phyloP scores from a whole-genome alignment of 1,284 basidiomycete species.

The Austropuccinia psidii region DNA sequence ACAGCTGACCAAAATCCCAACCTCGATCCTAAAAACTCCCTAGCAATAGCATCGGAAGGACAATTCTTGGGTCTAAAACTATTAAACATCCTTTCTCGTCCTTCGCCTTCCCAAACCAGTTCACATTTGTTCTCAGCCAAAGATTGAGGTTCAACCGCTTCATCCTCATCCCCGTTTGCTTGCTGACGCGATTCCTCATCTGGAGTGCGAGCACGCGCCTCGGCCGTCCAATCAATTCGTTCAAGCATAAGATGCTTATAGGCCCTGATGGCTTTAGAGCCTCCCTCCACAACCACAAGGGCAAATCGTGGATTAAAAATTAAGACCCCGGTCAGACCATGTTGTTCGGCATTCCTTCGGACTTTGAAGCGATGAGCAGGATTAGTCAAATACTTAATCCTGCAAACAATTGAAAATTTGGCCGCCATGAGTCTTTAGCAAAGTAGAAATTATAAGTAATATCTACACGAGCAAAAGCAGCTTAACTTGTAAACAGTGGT shows the following conservation, averaged over 20 bases:
- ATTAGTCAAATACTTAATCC: constrained; percentile 80
- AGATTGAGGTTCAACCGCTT: constrained; percentile 52
- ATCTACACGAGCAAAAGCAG: constrained; percentile 40
- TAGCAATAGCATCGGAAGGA: constrained; percentile 63
- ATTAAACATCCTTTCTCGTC: constrained; percentile 72
- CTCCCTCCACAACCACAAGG: constrained; percentile 89
- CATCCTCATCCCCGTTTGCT: constrained; percentile 52
- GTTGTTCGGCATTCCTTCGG: constrained; percentile 86
- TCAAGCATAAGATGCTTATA: constrained; percentile 81
- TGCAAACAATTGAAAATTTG: constrained; percentile 45
- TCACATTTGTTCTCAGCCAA: constrained; percentile 80
- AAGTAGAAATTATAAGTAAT: background rate
- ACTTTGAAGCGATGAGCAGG: constrained; percentile 94
- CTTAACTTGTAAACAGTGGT: constrained; percentile 81
- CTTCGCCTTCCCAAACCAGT: constrained; percentile 83
- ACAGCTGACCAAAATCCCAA: constrained; percentile 28
- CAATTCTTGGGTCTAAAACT: constrained; percentile 74
- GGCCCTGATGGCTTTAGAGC: constrained; percentile 70
- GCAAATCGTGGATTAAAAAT: constrained; percentile 83
- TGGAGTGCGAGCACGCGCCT: constrained; percentile 68
- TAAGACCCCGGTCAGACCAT: constrained; percentile 74
- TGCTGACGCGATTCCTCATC: constrained; percentile 50
- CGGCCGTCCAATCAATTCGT: constrained; percentile 90
- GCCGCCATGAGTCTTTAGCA: background rate
- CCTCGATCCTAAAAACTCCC: constrained; percentile 36